These are phyloP conservation scores for Neurospora tetrasperma DNA, from an alignment of 495 filamentous ascomycete genomes.

Conservation along the genomic window DNA sequence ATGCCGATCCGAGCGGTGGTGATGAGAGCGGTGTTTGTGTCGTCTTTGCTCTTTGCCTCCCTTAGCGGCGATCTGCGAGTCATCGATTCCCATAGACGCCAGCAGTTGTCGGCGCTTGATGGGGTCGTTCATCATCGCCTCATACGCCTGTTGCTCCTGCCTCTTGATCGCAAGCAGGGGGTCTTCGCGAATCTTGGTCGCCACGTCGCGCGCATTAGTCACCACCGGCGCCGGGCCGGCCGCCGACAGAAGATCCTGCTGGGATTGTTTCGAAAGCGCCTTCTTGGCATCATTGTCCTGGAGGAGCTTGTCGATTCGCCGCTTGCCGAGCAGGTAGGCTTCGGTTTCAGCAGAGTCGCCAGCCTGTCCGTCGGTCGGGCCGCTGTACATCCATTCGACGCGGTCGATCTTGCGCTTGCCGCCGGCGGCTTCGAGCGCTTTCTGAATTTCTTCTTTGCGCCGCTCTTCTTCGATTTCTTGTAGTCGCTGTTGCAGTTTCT, in stretches of 20 bases:
- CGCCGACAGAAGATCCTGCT: constrained; percentile 48
- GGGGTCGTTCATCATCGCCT: constrained; percentile 79
- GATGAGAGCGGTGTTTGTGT: constrained; percentile 38
- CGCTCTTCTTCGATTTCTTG: constrained; percentile 94
- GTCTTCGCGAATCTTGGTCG: constrained; percentile 77
- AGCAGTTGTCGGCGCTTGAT: constrained; percentile 59
- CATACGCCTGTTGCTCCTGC: constrained; percentile 83
- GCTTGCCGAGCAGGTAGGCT: constrained; percentile 83
- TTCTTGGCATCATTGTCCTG: constrained; percentile 74
- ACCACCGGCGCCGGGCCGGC: constrained; percentile 37
- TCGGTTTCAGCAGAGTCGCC: constrained; percentile 90
- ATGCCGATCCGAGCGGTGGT: constrained; percentile 38
- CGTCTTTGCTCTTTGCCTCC: constrained; percentile 35
- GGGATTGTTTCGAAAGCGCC: constrained; percentile 63
- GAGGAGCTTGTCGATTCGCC: constrained; percentile 80
- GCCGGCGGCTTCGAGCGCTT: constrained; percentile 80
- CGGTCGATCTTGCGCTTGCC: constrained; percentile 62
- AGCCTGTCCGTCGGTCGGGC: constrained; percentile 65
- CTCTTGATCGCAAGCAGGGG: constrained; percentile 86
- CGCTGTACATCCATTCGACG: constrained; percentile 97
- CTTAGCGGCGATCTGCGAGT: constrained; percentile 30
- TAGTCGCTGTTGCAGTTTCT: constrained; percentile 69
- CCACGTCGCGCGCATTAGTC: constrained; percentile 62
- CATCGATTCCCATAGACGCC: constrained; percentile 45
- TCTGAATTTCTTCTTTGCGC: constrained; percentile 80